Conservation (phyloP, 73 alveolate species). For the Tetrahymena borealis region DNA sequence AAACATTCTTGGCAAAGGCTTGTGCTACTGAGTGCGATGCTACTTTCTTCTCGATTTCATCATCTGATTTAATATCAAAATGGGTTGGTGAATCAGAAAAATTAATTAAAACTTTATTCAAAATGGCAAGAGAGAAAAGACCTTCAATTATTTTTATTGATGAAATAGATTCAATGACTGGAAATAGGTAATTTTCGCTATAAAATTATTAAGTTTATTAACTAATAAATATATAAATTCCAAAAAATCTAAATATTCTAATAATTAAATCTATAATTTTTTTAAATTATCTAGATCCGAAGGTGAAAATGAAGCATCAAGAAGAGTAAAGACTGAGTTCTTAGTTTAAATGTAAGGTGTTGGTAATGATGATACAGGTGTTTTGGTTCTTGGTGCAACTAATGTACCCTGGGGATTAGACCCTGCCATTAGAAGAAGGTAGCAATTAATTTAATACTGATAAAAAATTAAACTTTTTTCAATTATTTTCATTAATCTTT, state of each 20-base stretch:
- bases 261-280: too few relatives aligned
- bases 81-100: conserved; percentile 90
- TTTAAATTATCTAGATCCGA: conserved; percentile 33
- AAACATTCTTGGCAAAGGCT: conserved; percentile 96
- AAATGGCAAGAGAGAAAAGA: conserved; percentile 73
- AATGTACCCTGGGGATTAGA: conserved; percentile 73
- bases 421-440: conserved; percentile 78
- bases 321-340: conserved; percentile 85
- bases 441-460: neutral
- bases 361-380: conserved; percentile 32
- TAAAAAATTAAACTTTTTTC: neutral
- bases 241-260: too few relatives aligned
- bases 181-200: conserved; percentile 69
- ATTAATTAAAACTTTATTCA: conserved; percentile 69
- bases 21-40: conserved; percentile 81
- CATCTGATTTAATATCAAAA: conserved; percentile 81
- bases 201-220: too few relatives aligned
- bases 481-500: neutral
- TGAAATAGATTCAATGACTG: conserved; percentile 89
- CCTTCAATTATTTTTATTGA: conserved; percentile 90
- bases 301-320: conserved; percentile 70
- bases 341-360: conserved; percentile 90
- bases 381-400: conserved; percentile 70
- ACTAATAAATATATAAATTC: too few relatives aligned
- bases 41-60: conserved; percentile 85